phyloP scores from a whole-genome alignment of 2,329 filamentous ascomycete genomes.

The Nemania diffusa region DNA sequence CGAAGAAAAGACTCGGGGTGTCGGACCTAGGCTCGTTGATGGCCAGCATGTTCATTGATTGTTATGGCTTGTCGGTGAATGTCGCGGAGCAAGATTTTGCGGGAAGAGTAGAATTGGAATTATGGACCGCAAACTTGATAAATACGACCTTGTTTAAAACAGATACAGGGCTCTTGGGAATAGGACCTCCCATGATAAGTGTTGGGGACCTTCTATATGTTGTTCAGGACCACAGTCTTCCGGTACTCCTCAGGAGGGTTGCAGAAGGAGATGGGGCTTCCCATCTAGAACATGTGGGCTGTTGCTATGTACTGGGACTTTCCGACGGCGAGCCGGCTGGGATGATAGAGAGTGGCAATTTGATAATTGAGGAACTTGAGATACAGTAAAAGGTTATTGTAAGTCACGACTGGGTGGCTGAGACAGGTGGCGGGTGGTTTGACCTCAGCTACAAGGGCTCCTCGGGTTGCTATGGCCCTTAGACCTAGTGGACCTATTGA shows the following conservation, averaged over 20 bases:
- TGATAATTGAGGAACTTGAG: background rate
- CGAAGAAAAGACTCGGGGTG: background rate
- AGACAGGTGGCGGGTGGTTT: too few relatives aligned
- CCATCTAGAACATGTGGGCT: background rate
- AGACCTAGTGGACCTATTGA: too few relatives aligned
- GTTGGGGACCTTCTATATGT: background rate
- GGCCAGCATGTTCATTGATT: too few relatives aligned
- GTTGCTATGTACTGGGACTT: background rate
- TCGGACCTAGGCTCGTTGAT: too few relatives aligned
- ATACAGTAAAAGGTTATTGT: background rate
- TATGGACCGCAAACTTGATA: too few relatives aligned
- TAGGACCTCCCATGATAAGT: constrained; percentile 1
- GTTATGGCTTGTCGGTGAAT: too few relatives aligned
- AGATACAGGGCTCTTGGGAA: background rate
- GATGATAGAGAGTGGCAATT: background rate
- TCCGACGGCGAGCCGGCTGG: background rate
- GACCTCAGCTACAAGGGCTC: too few relatives aligned
- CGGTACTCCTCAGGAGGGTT: background rate
- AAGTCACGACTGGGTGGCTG: too few relatives aligned
- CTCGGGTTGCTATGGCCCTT: too few relatives aligned
- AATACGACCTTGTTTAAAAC: background rate
- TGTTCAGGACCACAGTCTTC: background rate
- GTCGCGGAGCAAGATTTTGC: too few relatives aligned
- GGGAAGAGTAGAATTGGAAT: too few relatives aligned
- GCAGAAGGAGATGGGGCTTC: background rate